Base-by-base conservation (phyloP, 2,329 filamentous ascomycete species). In the Chalara sp. region DNA sequence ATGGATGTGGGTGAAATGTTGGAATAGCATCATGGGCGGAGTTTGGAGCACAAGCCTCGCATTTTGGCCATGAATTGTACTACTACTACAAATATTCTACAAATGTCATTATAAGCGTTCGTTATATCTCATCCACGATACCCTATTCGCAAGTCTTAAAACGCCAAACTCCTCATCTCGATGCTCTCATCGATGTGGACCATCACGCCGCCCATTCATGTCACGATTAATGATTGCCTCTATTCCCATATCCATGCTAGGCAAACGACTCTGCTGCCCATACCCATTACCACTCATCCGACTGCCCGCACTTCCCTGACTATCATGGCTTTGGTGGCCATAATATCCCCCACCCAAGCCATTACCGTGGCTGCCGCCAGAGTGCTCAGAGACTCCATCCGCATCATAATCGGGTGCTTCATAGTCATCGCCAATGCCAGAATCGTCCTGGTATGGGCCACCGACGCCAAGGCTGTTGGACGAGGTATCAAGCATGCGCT, bases 351-450 rank as follows among this genome's bases (percentile, higher is more conserved):
- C 50, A 8, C 30, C 39, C 32, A 35, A 37, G 10, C 43, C 50
- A 21, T 44, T 51, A 6, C 51, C 32, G 8, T 41, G 32, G 13
- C 33, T 33, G 5, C 47, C 30, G 31, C 47, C 47, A 10, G 49
- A 51, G 6, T 55, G 52, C 37, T 60, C 55, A 13, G 44, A 48
- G 3, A 49, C 44, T 2, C 54, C 55, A 39, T 60, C 57, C n/a
- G 53, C 55, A 21, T 63, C 56, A 43, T 58, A 62, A 35, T 64
- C 61, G 21, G 21, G 21, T 40, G 49, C 56, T 41, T 80, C 77
- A 63, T 80, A 67, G 63, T 81, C 79, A 68, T 81, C 78, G 70
- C 79, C 83, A 71, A 87, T 79, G 64, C 81, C 84, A 71, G 81
- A 86, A 71, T 89, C 85, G 72, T 87, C 84, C 71, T 39, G 66